Percentiles rank a stretch among this genome's conserved stretches.
Evolutionary conservation across 768 basidiomycete species (phyloP).

Genomic region (Lentinula lateritia): DNA sequence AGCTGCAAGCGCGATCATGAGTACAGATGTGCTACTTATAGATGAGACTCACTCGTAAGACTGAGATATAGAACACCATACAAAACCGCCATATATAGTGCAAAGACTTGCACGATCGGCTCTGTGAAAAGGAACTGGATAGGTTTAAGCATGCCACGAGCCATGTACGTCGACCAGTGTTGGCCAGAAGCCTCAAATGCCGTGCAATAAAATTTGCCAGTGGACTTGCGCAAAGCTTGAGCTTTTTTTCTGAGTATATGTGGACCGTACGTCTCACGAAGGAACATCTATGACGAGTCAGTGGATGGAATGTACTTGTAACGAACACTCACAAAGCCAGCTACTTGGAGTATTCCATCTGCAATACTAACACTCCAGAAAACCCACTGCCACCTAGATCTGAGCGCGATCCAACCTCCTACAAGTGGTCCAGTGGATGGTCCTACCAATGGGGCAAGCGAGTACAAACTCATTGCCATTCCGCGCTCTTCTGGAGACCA

Average conservation of each 20-base stretch:
- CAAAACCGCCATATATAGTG: slow-evolving; percentile 52
- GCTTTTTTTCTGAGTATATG: slow-evolving; percentile 40
- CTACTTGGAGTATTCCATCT: slow-evolving; percentile 38
- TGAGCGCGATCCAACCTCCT: slow-evolving; percentile 42
- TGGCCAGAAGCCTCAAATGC: slow-evolving; percentile 33
- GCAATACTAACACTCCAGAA: slow-evolving; percentile 54
- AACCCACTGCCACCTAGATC: slow-evolving; percentile 53
- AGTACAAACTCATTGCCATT: slow-evolving; percentile 47
- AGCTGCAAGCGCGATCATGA: not conserved
- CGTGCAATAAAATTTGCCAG: slow-evolving; percentile 31
- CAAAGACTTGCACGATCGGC: slow-evolving; percentile 58
- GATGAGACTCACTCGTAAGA: slow-evolving; percentile 24
- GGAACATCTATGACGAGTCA: slow-evolving; percentile 13
- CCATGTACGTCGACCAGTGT: slow-evolving; percentile 39
- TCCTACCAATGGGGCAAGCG: slow-evolving; percentile 49
- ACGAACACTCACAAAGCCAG: slow-evolving; percentile 38
- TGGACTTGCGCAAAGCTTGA: slow-evolving; percentile 27
- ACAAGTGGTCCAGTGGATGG: slow-evolving; percentile 32
- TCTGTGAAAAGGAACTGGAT: slow-evolving; percentile 49
- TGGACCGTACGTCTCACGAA: slow-evolving; percentile 41
- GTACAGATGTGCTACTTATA: not conserved
- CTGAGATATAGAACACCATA: slow-evolving; percentile 45
- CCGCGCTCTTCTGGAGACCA: slow-evolving; percentile 50
- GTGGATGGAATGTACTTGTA: not conserved
- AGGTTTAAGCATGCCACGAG: slow-evolving; percentile 48